Evolutionary conservation across 129 eudicot genomes (phyloP).

Genomic region (Artemisia argyi): DNA sequence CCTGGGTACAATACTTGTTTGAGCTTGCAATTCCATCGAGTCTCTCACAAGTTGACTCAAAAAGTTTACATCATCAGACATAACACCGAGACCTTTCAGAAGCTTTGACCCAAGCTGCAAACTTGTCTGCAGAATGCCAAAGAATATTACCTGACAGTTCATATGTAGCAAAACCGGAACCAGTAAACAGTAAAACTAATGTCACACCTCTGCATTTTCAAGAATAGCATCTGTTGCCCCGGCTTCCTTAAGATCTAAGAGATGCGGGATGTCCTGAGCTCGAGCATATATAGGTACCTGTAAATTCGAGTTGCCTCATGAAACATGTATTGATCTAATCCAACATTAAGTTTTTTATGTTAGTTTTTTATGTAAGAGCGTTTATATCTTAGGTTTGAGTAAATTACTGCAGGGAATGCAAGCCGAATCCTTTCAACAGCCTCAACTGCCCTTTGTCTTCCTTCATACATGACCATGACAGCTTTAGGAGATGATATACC

Average conservation of each 20-base stretch:
- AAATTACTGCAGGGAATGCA: conserved; percentile 77
- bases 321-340: not conserved
- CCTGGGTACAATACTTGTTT: conserved; percentile 44
- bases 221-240: conserved; percentile 98
- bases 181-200: not conserved
- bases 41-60: conserved; percentile 78
- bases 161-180: not conserved
- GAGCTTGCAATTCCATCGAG: conserved; percentile 95
- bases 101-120: conserved; percentile 97
- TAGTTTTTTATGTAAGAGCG: not conserved
- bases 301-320: conserved; percentile 10
- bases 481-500: conserved; percentile 97
- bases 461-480: conserved; percentile 87
- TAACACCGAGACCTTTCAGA: conserved; percentile 89
- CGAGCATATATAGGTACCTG: conserved; percentile 91
- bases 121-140: conserved; percentile 62
- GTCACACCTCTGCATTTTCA: conserved; percentile 86
- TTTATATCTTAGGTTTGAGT: not conserved
- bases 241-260: conserved; percentile 82
- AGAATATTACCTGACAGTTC: too few relatives aligned
- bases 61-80: conserved; percentile 89
- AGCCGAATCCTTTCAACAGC: conserved; percentile 94
- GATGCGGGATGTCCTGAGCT: conserved; percentile 82
- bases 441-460: conserved; percentile 58
- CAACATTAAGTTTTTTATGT: not conserved